Base-by-base conservation (phyloP, 164 flowering plant genomes). In the Cinnamomum micranthum region DNA sequence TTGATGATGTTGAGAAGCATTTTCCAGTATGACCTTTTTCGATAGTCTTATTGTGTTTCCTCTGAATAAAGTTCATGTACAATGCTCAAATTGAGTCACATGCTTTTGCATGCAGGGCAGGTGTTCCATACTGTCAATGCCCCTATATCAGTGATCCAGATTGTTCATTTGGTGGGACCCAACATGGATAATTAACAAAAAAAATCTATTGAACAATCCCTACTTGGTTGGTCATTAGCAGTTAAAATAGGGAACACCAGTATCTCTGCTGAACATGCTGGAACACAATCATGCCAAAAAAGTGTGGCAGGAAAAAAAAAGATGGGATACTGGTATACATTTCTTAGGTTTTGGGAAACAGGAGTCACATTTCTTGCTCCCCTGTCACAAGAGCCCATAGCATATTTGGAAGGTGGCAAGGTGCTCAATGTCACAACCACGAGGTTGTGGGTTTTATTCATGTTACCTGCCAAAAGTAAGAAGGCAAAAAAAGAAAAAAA, bases 1-100 rank as follows among this genome's bases (percentile, higher is more conserved):
- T 92, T 31, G 89, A 84, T 69, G 97, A 92, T 80, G 98, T 94
- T 73, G 98, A 94, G 86, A 94, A 90, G 81, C 98, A 94, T 83
- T 96, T 94, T 76, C 99, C 97, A 76, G 98, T 96, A 89, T 31
- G 69, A 31, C 15, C 33, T 66, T 12, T 13, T 13, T 27, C 28
- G 12, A 14, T 19, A 15, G 17, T 19, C 11, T 31, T 66, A 12
- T 14, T 6, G 17, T 28, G 17, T 66, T 20, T 14, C 69, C 19
- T 28, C 20, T 55, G 60, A 35, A 35, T 55, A 55, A 19, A 55
- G 60, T 15, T 55, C 2, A 19, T 19, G 20, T 1, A 55, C 19
- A 14, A 35, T 35, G 10, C 47, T 35, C 20, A 55, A 19, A 55
- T 55, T 55, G 10, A 6, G 47, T 55, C 60, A 14, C 60, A 55